Conservation (phyloP, 345 rosid species). For the Gynandropsis gynandra region DNA sequence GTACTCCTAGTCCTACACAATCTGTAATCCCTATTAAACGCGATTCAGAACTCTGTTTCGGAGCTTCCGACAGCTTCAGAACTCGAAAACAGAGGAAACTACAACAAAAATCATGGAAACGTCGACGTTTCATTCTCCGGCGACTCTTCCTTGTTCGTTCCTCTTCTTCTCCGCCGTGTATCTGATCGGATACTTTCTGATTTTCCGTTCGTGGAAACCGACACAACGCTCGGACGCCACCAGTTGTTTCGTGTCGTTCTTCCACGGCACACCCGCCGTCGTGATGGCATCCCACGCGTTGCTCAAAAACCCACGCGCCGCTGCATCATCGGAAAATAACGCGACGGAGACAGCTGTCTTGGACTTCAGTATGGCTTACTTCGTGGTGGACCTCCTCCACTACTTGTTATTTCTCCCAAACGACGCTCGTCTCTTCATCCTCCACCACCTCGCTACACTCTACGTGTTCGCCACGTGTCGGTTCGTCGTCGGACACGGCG, state of each 20-base stretch:
- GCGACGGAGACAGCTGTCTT: conserved; percentile 42
- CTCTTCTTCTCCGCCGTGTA: conserved; percentile 38
- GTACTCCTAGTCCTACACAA: conserved; percentile 4
- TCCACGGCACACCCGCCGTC: conserved; percentile 77
- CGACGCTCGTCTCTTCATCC: conserved; percentile 57
- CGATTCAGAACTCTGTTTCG: no score
- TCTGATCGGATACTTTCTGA: conserved; percentile 36
- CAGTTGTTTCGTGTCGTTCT: conserved; percentile 64
- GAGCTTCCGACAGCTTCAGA: no score
- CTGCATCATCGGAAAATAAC: conserved; percentile 42
- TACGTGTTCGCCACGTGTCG: conserved; percentile 66
- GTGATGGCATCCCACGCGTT: conserved; percentile 43
- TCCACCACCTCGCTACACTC: conserved; percentile 78
- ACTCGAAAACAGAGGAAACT: conserved; percentile 1
- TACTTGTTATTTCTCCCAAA: conserved; percentile 53
- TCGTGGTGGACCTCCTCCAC: conserved; percentile 65
- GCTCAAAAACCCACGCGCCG: conserved; percentile 13
- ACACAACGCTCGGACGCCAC: conserved; percentile 52
- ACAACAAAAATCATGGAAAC: conserved; percentile 29
- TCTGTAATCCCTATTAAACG: neutral
- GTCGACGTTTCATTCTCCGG: conserved; percentile 19
- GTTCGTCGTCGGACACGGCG: conserved; percentile 47
- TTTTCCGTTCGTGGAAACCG: conserved; percentile 60
- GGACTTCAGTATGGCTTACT: conserved; percentile 76
- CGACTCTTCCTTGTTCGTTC: conserved; percentile 31